These are phyloP conservation scores for Tetrahymena malaccensis DNA, from an alignment of 73 alveolate species.

Conservation along the genomic window DNA sequence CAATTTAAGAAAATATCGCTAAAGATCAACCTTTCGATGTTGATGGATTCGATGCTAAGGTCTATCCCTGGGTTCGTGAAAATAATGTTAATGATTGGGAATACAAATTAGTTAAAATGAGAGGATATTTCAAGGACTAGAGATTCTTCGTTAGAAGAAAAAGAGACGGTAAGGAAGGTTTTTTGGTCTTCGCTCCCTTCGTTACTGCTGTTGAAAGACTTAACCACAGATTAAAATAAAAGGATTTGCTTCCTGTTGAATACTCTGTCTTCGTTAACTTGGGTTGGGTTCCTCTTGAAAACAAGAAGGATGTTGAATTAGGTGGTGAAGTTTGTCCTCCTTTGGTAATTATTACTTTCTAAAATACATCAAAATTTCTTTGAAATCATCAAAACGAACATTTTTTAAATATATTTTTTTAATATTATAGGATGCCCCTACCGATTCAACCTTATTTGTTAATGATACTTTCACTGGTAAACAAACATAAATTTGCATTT, in stretches of 20 bases:
- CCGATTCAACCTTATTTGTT: not conserved
- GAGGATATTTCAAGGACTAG: constrained; percentile 38
- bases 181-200: constrained; percentile 32
- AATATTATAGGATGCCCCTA: not conserved
- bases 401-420: too few species aligned
- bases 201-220: constrained; percentile 14
- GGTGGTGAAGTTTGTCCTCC: constrained; percentile 14
- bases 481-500: not conserved
- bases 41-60: constrained; percentile 18
- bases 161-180: constrained; percentile 46
- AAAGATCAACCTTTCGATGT: constrained; percentile 12
- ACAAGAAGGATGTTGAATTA: constrained; percentile 15
- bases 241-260: constrained; percentile 1
- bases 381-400: not conserved
- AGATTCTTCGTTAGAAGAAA: constrained; percentile 41
- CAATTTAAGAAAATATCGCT: constrained; percentile 9
- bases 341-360: not conserved
- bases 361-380: not conserved
- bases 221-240: not conserved
- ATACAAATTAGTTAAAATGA: constrained; percentile 24
- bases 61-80: constrained; percentile 29
- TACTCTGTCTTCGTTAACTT: constrained; percentile 26
- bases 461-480: not conserved
- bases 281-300: constrained; percentile 44
- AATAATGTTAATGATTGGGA: constrained; percentile 24